Evolutionary conservation across 2,329 filamentous ascomycete species (phyloP).

Genomic region (Xylariales sp.): DNA sequence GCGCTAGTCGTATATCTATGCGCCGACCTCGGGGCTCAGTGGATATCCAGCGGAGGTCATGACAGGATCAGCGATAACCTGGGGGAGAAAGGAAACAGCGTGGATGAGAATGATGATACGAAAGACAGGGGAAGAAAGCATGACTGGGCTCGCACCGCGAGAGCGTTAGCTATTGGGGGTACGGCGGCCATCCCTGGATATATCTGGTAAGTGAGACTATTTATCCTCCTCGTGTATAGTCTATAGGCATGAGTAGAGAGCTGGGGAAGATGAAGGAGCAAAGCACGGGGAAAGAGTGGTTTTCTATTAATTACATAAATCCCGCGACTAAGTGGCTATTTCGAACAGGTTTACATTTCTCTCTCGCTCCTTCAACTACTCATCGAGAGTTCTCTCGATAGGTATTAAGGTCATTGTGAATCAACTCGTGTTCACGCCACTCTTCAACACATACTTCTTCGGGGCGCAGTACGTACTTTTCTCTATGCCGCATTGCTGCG

Average conservation of each 20-base stretch:
- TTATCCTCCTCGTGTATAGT: neutral
- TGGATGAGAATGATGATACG: conserved; percentile 55
- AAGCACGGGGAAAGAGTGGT: neutral
- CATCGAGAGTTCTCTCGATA: conserved; percentile 77
- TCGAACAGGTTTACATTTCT: conserved; percentile 79
- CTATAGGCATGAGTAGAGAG: neutral
- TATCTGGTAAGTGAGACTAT: conserved; percentile 72
- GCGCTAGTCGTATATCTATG: conserved; percentile 82
- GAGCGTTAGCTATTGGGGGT: conserved; percentile 80
- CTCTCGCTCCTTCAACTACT: conserved; percentile 84
- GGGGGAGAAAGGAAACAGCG: conserved; percentile 54
- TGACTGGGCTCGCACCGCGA: conserved; percentile 73
- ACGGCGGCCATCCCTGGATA: conserved; percentile 81
- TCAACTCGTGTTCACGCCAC: conserved; percentile 82
- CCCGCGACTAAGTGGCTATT: conserved; percentile 10
- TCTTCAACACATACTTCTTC: conserved; percentile 88
- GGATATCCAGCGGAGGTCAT: conserved; percentile 56
- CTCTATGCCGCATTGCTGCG: no score
- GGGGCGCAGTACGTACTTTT: conserved; percentile 66
- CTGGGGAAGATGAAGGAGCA: neutral
- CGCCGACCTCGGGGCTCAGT: conserved; percentile 82
- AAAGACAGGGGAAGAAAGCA: conserved; percentile 58
- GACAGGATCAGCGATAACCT: neutral
- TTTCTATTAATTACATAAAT: neutral
- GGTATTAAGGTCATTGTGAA: conserved; percentile 82